These are phyloP conservation scores for Irpex sp. DNA, from an alignment of 1,284 basidiomycete genomes.

Conservation along the genomic window DNA sequence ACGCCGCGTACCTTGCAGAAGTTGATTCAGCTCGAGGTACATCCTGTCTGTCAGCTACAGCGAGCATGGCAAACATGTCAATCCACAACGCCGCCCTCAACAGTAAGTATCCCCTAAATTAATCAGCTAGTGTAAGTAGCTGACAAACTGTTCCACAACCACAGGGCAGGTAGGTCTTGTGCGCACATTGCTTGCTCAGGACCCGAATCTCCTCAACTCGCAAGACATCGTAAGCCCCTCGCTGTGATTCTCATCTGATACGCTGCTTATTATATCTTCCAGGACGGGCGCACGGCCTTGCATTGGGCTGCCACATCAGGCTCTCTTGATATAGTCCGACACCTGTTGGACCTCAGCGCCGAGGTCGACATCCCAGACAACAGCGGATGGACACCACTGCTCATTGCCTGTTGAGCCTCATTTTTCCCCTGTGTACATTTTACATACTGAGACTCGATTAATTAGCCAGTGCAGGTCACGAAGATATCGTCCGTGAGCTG, in stretches of 20 bases:
- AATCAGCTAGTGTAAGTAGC: constrained; percentile 2
- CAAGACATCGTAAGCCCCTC: constrained; percentile 57
- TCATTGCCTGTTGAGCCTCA: constrained; percentile 70
- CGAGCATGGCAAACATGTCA: constrained; percentile 20
- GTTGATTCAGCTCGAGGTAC: not conserved
- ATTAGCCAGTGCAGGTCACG: constrained; percentile 78
- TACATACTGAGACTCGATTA: not conserved
- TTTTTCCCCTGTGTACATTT: not conserved
- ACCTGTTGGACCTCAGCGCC: constrained; percentile 69
- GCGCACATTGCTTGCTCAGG: constrained; percentile 64
- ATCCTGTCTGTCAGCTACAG: not conserved
- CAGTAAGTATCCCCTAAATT: constrained; percentile 34
- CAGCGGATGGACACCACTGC: constrained; percentile 83
- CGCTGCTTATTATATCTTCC: not conserved
- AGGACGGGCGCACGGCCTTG: constrained; percentile 88
- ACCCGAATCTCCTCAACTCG: constrained; percentile 64
- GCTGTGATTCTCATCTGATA: not conserved
- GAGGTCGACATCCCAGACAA: constrained; percentile 72
- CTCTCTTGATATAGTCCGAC: constrained; percentile 66
- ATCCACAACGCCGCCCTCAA: constrained; percentile 68
- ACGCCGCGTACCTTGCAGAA: not conserved
- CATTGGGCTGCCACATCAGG: constrained; percentile 87
- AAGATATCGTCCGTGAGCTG: constrained; percentile 76
- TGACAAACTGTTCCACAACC: constrained; percentile 2
- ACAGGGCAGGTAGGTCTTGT: constrained; percentile 77